Conservation (phyloP, 2,329 filamentous ascomycete species). For the Aspergillus spinulosporus region DNA sequence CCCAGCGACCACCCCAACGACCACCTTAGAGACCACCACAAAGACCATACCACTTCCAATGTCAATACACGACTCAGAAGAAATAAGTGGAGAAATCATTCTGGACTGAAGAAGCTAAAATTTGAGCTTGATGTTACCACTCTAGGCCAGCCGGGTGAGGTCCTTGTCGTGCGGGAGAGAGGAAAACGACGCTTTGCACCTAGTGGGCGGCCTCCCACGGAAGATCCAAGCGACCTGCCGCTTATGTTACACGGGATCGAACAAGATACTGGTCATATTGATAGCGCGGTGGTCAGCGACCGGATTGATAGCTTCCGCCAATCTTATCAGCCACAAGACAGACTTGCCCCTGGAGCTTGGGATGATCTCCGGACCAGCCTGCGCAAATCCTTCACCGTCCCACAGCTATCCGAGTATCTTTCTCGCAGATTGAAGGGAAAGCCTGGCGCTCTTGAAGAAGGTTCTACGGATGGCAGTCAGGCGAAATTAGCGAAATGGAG, state of each 20-base stretch:
- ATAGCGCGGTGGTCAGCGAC: conserved; percentile 22
- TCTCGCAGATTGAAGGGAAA: background rate
- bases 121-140: conserved; percentile 32
- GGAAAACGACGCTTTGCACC: conserved; percentile 22
- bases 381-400: conserved; percentile 35
- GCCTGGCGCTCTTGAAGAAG: background rate
- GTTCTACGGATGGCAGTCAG: background rate
- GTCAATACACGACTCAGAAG: no score
- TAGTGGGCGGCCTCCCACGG: conserved; percentile 5
- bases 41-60: no score
- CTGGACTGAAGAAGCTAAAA: conserved; percentile 1
- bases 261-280: conserved; percentile 17
- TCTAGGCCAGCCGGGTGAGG: conserved; percentile 40
- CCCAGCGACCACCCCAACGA: background rate
- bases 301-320: conserved; percentile 33
- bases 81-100: no score
- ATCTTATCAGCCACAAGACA: conserved; percentile 26
- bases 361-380: conserved; percentile 32
- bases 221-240: conserved; percentile 19
- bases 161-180: conserved; percentile 35
- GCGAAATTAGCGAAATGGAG: conserved; percentile 26
- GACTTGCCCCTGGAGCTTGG: conserved; percentile 31
- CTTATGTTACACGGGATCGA: conserved; percentile 32
- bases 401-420: conserved; percentile 37
- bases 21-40: background rate